phyloP scores from a whole-genome alignment of 2,329 filamentous ascomycete genomes.

The Colletotrichum sp. region DNA sequence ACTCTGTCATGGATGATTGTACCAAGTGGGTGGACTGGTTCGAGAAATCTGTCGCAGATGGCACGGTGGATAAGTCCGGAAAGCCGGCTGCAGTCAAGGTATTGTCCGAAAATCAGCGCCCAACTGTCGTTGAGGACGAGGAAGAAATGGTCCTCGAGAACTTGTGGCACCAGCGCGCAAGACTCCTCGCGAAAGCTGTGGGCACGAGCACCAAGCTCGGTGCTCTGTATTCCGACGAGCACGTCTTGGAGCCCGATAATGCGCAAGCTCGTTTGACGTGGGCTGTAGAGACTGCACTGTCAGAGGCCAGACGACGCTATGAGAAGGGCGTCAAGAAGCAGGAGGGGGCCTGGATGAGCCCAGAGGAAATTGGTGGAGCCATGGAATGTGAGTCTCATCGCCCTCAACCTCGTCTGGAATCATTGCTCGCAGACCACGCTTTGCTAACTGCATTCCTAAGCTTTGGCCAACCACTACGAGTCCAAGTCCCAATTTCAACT shows the following conservation, averaged over 20 bases:
- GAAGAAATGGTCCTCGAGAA: constrained; percentile 45
- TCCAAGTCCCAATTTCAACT: constrained; percentile 77
- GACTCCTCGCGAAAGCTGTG: constrained; percentile 74
- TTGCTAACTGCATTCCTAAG: constrained; percentile 43
- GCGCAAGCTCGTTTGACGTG: constrained; percentile 79
- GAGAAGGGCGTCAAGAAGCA: constrained; percentile 70
- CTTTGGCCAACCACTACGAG: constrained; percentile 79
- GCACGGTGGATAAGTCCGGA: constrained; percentile 46
- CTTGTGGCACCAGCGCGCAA: constrained; percentile 63
- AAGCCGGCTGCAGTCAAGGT: constrained; percentile 26
- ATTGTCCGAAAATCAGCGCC: constrained; percentile 1
- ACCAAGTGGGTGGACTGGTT: constrained; percentile 61
- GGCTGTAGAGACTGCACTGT: constrained; percentile 80
- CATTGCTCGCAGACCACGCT: background rate
- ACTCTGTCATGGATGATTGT: constrained; percentile 76
- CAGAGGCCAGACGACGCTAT: constrained; percentile 73
- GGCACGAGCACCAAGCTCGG: constrained; percentile 83
- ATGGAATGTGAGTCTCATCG: constrained; percentile 62
- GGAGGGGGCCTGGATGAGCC: constrained; percentile 73
- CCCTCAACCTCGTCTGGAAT: background rate
- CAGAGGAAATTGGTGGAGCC: constrained; percentile 73
- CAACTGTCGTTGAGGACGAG: constrained; percentile 21
- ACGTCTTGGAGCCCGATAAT: constrained; percentile 73
- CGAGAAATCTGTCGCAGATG: constrained; percentile 53
- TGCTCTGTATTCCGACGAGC: constrained; percentile 78